Evolutionary conservation across 257 asterid genomes (phyloP), one percentile per base, ranked within the genome.

Genomic region (Voacanga thouarsii): DNA sequence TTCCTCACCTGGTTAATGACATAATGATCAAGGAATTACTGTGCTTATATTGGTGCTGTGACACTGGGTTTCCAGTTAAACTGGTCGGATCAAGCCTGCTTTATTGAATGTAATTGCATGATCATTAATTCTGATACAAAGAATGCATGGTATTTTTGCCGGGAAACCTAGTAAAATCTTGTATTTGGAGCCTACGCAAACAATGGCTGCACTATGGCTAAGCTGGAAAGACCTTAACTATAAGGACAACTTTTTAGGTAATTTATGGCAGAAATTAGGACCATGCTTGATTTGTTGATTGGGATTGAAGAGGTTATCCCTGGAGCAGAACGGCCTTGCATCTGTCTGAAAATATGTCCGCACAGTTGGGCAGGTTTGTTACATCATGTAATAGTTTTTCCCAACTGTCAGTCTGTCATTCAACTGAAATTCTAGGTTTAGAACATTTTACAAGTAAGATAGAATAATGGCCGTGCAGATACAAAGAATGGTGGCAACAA

Each of bases 181-280:
- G 43, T 45, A 33, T 33, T 30, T 15, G 71, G 71, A 55, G 61
- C 61, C 61, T 55, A 55, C 19, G 61, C 7, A 18, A 55, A 55
- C n/a, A 55, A 55, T 26, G 9, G 2, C 10, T 10, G 14, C n/a
- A 12, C 71, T 65, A 33, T 26, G 45, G 15, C 37, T 15, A 33
- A 14, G 12, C 4, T 14, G 71, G 5, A 65, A 63, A 26, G 69
- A 30, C 43, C 21, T 76, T 33, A 21, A 49, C 26, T 16, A 9
- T 15, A 23, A 47, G 74, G 15, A 69, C 19, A 12, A 61, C 7
- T 55, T 59, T 6, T 67, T 77, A 3, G 18, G 26, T 24, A 37
- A 51, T 41, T 16, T 39, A 77, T 14, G 30, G 30, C 26, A 55
- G 59, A 70, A 65, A 53, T 53, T 66, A 61, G 60, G 63, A 79